Evolutionary conservation across 208 protist genomes (phyloP), one percentile per base, ranked within the genome.

Genomic region (Acanthamoeba royreba): DNA sequence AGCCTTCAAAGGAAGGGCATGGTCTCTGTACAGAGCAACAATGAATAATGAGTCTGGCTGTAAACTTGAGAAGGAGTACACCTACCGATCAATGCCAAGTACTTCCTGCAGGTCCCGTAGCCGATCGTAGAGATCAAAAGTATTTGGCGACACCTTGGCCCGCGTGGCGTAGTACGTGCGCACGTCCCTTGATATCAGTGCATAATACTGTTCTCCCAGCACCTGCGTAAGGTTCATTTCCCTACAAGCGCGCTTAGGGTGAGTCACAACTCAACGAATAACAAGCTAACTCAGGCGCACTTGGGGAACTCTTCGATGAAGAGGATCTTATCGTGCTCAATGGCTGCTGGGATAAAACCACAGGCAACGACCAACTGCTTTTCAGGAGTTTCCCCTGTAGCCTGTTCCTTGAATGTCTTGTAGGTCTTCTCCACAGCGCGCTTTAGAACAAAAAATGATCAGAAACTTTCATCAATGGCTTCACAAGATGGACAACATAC

Each of bases 221-320:
- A 90, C 35, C 46, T 90, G 45, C 17, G 31, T 4, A 4, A 90
- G 52, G 25, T 58, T 45, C 55, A 90, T 43, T 25, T 90, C 83
- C 52, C 83, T 90, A 22, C 42, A 42, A 19, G 19, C 19, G 4
- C 52, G 19, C 19, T 15, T 58, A 15, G 52, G 52, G 1, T 58
- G 52, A 25, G 0, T 28, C 52, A 2, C 19, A 58, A 0, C 52
- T 66, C 55, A 66, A 66, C 4, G 19, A 87, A 55, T 52, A 87
- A 45, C 45, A 33, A 87, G 13, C 25, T 33, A 35, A 31, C 38
- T 19, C 35, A 19, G 4, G 42, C 1, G 55, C 25, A 90, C 83
- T 90, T 90, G 31, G 83, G 83, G 31, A 90, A 90, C 55, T 90
- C 83, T 15, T 90, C 83, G 35, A 47, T 19, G 42, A 90, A 90